Evolutionary conservation across 2,329 filamentous ascomycete genomes (phyloP), one percentile per base, ranked within the genome.

Genomic region (Eutypella sp.): DNA sequence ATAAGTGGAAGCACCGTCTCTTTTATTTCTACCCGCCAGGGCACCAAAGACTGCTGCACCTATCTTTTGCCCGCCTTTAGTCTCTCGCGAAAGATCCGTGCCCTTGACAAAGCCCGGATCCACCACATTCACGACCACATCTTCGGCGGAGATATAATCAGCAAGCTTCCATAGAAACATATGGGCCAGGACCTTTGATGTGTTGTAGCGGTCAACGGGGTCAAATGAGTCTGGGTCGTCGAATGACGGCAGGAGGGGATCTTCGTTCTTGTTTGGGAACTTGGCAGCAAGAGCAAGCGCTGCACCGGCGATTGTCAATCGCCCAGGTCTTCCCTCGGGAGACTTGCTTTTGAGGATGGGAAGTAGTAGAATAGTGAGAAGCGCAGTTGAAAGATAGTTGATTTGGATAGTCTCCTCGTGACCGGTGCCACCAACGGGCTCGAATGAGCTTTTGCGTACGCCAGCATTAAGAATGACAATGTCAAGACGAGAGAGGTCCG

Each of bases 401-500:
- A 68, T 61, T 46, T 74, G 71, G 16, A 74, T 51, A 2, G 55
- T 62, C 25, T 60, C 58, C 44, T 74, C 69, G 42, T 73, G 67
- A 0, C 69, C 60, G 2, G 63, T 65, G 7, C 46, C 48, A 23
- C 62, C 50, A 13, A 57, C 47, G 1, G 45, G 41, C 19, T 47
- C 50, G 42, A 61, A 61, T 6, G 48, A 44, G 1, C 46, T 40
- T 15, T 57, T 58, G n/a, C 50, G 47, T 2, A 67, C 24, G 0
- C 69, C 74, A 1, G 74, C 72, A 43, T 76, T 76, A 19, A 75
- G 60, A 11, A 78, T 64, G 15, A 57, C 66, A 22, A 71, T 64
- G 51, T 77, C 72, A 18, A 77, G 55, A 0, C 67, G 60, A 1
- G 57, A 40, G 5, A 74, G 59, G 10, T 37, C 1, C 2, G 31